A percentile compares a stretch with the other conserved stretches of the same genome.
These are phyloP conservation scores for Scedosporium apiospermum DNA, from an alignment of 2,329 filamentous ascomycete species.

Conservation along the genomic window DNA sequence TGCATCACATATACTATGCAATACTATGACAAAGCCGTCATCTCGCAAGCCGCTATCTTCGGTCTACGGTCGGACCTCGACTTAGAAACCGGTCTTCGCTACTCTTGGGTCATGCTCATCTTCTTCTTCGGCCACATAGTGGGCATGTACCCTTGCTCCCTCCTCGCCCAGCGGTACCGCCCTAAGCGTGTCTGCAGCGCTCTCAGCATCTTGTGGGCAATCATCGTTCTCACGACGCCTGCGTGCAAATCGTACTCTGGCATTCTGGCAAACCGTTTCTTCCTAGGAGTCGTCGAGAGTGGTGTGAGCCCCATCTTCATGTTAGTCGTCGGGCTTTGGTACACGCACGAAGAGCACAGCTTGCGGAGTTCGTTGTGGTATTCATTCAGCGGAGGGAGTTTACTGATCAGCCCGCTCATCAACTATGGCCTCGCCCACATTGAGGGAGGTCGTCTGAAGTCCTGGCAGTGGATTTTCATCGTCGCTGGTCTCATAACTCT, in stretches of 20 bases:
- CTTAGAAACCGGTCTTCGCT: slow-evolving; percentile 22
- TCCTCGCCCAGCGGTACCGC: slow-evolving; percentile 17
- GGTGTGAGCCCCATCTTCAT: slow-evolving; percentile 39
- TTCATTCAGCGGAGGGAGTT: slow-evolving; percentile 4
- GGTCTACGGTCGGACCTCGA: slow-evolving; percentile 25
- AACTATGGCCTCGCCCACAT: slow-evolving; percentile 24
- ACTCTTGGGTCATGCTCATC: slow-evolving; percentile 29
- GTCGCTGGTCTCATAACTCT: slow-evolving; percentile 12
- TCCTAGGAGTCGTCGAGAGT: slow-evolving; percentile 37
- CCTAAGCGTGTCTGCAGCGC: slow-evolving; percentile 10
- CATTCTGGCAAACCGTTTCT: slow-evolving; percentile 31
- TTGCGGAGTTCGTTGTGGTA: slow-evolving; percentile 6
- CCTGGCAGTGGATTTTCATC: slow-evolving; percentile 15
- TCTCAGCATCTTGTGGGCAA: slow-evolving; percentile 14
- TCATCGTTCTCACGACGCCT: slow-evolving; percentile 31
- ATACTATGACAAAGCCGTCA: slow-evolving; percentile 13
- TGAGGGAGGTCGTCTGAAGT: slow-evolving; percentile 11
- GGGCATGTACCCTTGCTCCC: slow-evolving; percentile 24
- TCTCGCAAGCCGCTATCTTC: slow-evolving; percentile 28
- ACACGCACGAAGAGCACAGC: slow-evolving; percentile 3
- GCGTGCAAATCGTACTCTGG: slow-evolving; percentile 30
- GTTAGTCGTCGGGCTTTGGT: slow-evolving; percentile 36
- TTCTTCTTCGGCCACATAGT: slow-evolving; percentile 29
- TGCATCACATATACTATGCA: slow-evolving; percentile 15
- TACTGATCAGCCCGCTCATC: slow-evolving; percentile 19